Base-by-base conservation (phyloP, 768 basidiomycete genomes). In the Hypholoma fasciculare region DNA sequence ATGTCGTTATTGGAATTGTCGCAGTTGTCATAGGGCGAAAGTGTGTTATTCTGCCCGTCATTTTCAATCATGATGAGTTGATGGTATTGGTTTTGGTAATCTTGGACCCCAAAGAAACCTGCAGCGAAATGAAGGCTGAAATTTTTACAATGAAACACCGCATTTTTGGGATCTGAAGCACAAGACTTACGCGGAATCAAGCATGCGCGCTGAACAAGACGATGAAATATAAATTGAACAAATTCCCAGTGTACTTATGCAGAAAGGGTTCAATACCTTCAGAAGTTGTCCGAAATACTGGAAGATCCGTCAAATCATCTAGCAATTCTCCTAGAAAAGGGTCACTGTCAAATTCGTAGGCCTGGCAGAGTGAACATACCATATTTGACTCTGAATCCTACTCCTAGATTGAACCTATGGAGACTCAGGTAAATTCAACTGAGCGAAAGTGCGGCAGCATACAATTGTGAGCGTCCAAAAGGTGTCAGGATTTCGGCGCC, bases 401-500 rank as follows among this genome's bases (percentile, higher is more conserved):
- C 76, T 27, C 84, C 81, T 57, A 87, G 60, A 49, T 82, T 75
- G 51, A 77, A 75, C 37, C 75, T 78, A n/a, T 20, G 1, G 27
- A 40, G 14, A 54, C 13, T 34, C 23, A 34, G 34, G 37, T 46
- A 57, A 26, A 38, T 13, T 51, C 26, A 20, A 26, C 16, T 7
- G 27, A 40, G 14, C 43, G 16, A n/a, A 19, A 56, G n/a, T 23
- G 17, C 40, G 8, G 16, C 62, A 72, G 59, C 67, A 73, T 74
- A 92, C 60, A 92, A 65, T 58, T 93, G 87, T 56, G 83, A 80
- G 40, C 91, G 78, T 8, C 90, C 90, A 61, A 91, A 92, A 1
- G 89, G 89, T 3, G 89, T 89, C 58, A 92, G 70, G 46, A 85
- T 79, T 71, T 92, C 92, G 58, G 82, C 83, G 11, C 92, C 92